Base-by-base conservation (phyloP, 495 filamentous ascomycete species). In the Penicillium ochrochloron region DNA sequence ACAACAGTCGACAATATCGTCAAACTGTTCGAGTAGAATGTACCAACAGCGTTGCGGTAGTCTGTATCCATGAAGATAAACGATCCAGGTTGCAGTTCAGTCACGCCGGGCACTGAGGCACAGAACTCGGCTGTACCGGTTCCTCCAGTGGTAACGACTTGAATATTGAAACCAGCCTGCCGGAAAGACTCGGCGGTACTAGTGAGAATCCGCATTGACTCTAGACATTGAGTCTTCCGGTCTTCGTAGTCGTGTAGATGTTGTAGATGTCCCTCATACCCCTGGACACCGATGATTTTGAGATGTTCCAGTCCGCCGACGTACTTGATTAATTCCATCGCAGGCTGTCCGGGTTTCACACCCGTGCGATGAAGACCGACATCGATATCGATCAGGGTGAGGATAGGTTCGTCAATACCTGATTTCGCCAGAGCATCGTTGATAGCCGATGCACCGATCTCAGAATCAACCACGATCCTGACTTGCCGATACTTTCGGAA, bases 1-100 rank as follows among this genome's bases (percentile, higher is more conserved):
- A 78, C 35, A 6, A 77, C 76, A 0, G 76, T 78, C 2, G 76
- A 73, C 33, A 78, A 25, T 2, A 78, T 57, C 1, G 73, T 76
- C 29, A 78, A 58, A 42, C 76, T 78, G 51, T 77, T 74, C 3
- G 75, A 70, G 57, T 75, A 78, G 60, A 76, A 77, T 1, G 69
- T 70, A 7, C 76, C 76, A 5, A 78, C 76, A 0, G 76, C 76
- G 52, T 78, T 77, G 6, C 76, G 70, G 29, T 78, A 78, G 35
- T 78, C 76, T 0, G 75, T 77, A 57, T 78, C 76, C 76, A 78
- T 78, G 62, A 78, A 78, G 61, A 78, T 78, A n/a, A 78, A 78
- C 11, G 75, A 77, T 0, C 76, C 76, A 8, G 76, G 76, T 64
- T 78, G 76, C 8, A 78, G 62, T 59, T 78, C 76, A 3, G 76